Base-by-base conservation (phyloP, 2,329 filamentous ascomycete genomes). In the Bipolaris sorokiniana region DNA sequence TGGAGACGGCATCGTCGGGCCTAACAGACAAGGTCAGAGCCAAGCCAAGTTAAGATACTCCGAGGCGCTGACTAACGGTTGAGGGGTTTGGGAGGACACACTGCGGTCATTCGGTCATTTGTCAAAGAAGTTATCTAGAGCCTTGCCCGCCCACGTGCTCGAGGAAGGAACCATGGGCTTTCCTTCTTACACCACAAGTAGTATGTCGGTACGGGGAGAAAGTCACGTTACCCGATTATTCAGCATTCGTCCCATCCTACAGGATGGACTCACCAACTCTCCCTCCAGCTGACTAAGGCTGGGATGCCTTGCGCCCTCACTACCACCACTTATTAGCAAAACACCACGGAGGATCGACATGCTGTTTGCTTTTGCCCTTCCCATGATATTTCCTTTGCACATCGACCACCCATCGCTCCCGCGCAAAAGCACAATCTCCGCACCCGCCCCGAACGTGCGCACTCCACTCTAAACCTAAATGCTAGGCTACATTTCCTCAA, bases 401-500 rank as follows among this genome's bases (percentile, higher is more conserved):
- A n/a, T 22, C 22, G 22, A 26, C 18, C 22, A 26, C 15, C 15
- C 13, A 34, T 23, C 45, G 31, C 45, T 48, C 31, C 45, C 33
- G 45, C 45, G 10, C 10, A 41, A 23, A 28, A 44, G 20, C 23
- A 44, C 41, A 48, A 48, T 37, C 45, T 48, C 45, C 20, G 45
- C 45, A 20, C 33, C 31, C 33, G 20, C 16, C 13, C 33, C 33
- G 31, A 36, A 23, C 48, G 20, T 18, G 38, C 18, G 7, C 38
- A 11, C 34, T 38, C 38, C 48, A 31, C 48, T 41, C 20, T 16
- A 57, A 40, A 42, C 45, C 33, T 22, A 50, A 37, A 70, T 70
- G 69, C 64, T 72, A 20, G 64, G 67, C 37, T 72, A 72, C 63
- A 71, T 73, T 28, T 72, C 69, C 22, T 65, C 67, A 7, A 72